Evolutionary conservation across 768 basidiomycete genomes (phyloP).

Genomic region (Leccinum variicolor): DNA sequence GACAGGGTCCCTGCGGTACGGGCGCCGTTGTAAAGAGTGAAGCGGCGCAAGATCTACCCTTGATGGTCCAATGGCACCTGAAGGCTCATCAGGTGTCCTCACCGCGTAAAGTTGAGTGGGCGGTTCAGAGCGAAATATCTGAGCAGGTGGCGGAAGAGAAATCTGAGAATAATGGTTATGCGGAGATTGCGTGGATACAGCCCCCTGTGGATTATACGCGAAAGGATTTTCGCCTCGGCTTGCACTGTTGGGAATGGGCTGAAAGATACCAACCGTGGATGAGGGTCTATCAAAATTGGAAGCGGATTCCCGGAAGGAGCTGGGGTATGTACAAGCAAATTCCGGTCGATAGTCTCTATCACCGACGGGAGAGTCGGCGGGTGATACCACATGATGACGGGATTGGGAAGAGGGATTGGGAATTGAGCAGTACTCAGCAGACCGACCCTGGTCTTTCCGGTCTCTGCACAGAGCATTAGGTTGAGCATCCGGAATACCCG

Average conservation of each 20-base stretch:
- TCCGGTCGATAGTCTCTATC: conserved; percentile 15
- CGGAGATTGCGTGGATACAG: conserved; percentile 3
- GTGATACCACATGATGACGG: conserved; percentile 1
- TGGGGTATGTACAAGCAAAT: conserved; percentile 14
- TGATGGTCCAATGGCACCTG: conserved; percentile 19
- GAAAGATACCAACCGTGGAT: conserved; percentile 16
- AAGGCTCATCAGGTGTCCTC: conserved; percentile 17
- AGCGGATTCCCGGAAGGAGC: conserved; percentile 17
- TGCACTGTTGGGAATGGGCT: neutral
- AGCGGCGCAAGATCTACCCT: conserved; percentile 55
- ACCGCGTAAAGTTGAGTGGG: conserved; percentile 32
- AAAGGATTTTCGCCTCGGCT: conserved; percentile 8
- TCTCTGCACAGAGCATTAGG: conserved; percentile 6
- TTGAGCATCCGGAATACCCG: conserved; percentile 13
- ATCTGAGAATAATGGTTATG: conserved; percentile 19
- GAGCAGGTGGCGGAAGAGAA: conserved; percentile 32
- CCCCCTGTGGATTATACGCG: conserved; percentile 9
- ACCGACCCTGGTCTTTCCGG: conserved; percentile 15
- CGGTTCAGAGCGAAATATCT: conserved; percentile 27
- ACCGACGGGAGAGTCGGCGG: conserved; percentile 4
- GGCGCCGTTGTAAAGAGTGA: conserved; percentile 50
- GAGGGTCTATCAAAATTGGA: conserved; percentile 19
- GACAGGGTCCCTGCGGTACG: conserved; percentile 55
- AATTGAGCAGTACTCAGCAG: conserved; percentile 8
- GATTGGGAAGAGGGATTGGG: neutral